phyloP scores from a whole-genome alignment of 345 rosid species.

The Populus simonii region DNA sequence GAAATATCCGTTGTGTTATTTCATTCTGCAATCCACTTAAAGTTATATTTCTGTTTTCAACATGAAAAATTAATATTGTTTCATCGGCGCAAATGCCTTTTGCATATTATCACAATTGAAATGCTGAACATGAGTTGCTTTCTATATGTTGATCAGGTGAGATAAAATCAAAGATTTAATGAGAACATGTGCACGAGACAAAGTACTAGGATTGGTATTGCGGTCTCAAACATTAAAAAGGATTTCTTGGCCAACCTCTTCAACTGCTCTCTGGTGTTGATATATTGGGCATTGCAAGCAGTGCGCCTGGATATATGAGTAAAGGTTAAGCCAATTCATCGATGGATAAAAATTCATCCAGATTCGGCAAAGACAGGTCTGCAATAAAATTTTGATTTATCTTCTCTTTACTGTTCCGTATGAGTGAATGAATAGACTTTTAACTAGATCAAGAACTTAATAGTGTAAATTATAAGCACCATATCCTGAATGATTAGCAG shows the following conservation, averaged over 20 bases:
- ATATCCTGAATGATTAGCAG: neutral
- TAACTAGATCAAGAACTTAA: neutral
- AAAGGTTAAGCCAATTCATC: constrained; percentile 97
- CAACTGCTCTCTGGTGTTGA: constrained; percentile 96
- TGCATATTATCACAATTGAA: constrained; percentile 10
- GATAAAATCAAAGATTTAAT: constrained; percentile 70
- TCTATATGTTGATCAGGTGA: constrained; percentile 54
- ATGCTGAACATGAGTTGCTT: constrained; percentile 2
- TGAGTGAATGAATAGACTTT: neutral
- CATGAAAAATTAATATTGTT: neutral
- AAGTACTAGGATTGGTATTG: constrained; percentile 83
- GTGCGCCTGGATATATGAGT: constrained; percentile 99
- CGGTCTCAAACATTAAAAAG: constrained; percentile 71
- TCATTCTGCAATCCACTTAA: neutral
- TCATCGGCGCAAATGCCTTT: neutral
- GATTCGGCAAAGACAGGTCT: constrained; percentile 91
- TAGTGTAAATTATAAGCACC: neutral
- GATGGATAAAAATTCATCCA: constrained; percentile 98
- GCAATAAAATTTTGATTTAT: constrained; percentile 13
- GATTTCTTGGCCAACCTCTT: constrained; percentile 96
- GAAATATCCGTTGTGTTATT: neutral
- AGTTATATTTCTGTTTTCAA: neutral
- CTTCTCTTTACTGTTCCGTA: neutral
- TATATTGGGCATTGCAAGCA: constrained; percentile 97
- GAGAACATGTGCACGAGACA: constrained; percentile 91